Base-by-base conservation (phyloP, 306 rosid genomes). In the Citrullus colocynthis region DNA sequence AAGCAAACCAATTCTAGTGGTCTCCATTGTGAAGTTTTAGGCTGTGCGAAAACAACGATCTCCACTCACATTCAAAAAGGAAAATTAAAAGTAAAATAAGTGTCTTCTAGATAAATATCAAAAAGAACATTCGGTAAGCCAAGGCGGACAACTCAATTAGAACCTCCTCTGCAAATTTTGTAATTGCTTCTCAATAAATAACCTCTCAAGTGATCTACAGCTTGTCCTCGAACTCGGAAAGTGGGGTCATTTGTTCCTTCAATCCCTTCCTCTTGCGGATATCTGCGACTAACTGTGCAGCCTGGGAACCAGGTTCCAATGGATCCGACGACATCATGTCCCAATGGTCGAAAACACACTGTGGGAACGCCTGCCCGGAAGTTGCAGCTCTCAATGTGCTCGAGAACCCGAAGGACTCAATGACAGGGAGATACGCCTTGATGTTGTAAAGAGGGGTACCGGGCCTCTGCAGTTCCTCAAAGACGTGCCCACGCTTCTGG, bases 331-430 rank as follows among this genome's bases (percentile, higher is more conserved):
- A 30, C 97, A 95, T 92, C 93, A 83, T 89, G 13, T 95, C 97
- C 98, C 97, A 94, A 67, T 94, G 98, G 80, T 94, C 98, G 20
- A 94, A 94, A 42, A 94, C 96, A 75, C 90, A 92, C 55, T 92
- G 97, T 0, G 97, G 97, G 91, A 94, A 94, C 7, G 98, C 98
- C 82, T 94, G 98, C 0, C 98, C 98, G 0, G 98, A 91, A 67
- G 98, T 94, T 20, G 98, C 80, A 65, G 97, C 98, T 79, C 98
- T 91, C 87, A 94, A 73, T 0, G 84, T 80, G 76, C 88, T 78
- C 1, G 94, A 93, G 88, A 93, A 93, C 13, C 96, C 95, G 0
- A 93, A 93, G 0, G 98, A 93, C 82, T 93, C 98, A 0, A 89
- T 2, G 9, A 89, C 98, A 0, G 96, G 98, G 3, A 93, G 88